These are phyloP conservation scores for Dipteronia dyeriana DNA, from an alignment of 345 rosid species.

Conservation along the genomic window DNA sequence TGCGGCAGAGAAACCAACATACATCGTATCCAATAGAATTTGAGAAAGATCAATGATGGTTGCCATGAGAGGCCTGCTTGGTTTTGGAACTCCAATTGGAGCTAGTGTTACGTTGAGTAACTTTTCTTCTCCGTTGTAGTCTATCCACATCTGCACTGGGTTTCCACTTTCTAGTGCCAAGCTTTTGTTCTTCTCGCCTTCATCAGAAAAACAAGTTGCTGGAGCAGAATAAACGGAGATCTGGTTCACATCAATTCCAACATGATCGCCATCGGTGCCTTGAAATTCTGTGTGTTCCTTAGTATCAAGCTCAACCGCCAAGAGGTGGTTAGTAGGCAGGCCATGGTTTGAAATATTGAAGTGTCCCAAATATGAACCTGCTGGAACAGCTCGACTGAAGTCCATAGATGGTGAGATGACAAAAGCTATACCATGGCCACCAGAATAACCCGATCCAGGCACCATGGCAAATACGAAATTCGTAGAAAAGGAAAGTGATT, in stretches of 20 bases:
- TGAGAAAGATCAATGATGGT: slow-evolving; percentile 38
- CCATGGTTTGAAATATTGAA: slow-evolving; percentile 42
- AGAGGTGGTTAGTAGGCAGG: slow-evolving; percentile 38
- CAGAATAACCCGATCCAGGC: not conserved
- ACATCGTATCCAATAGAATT: slow-evolving; percentile 32
- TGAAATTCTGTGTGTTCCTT: slow-evolving; percentile 34
- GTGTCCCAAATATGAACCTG: slow-evolving; percentile 8
- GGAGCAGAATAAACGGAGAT: slow-evolving; percentile 33
- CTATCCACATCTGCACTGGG: slow-evolving; percentile 8
- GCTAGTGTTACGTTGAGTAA: slow-evolving; percentile 50
- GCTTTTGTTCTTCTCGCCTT: slow-evolving; percentile 20
- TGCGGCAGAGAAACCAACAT: slow-evolving; percentile 53
- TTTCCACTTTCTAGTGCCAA: slow-evolving; percentile 1
- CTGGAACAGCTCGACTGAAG: slow-evolving; percentile 12
- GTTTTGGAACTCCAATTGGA: slow-evolving; percentile 23
- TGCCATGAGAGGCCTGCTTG: slow-evolving; percentile 44
- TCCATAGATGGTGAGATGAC: slow-evolving; percentile 25
- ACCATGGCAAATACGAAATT: slow-evolving; percentile 44
- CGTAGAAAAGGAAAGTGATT: slow-evolving; percentile 39
- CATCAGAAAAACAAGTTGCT: slow-evolving; percentile 38
- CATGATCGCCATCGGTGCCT: slow-evolving; percentile 51
- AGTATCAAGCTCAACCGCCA: slow-evolving; percentile 54
- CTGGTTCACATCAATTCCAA: slow-evolving; percentile 54
- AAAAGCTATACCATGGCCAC: slow-evolving; percentile 48
- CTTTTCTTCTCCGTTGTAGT: slow-evolving; percentile 41